Base-by-base conservation (phyloP, 768 basidiomycete species). In the Amylocystis lapponica region DNA sequence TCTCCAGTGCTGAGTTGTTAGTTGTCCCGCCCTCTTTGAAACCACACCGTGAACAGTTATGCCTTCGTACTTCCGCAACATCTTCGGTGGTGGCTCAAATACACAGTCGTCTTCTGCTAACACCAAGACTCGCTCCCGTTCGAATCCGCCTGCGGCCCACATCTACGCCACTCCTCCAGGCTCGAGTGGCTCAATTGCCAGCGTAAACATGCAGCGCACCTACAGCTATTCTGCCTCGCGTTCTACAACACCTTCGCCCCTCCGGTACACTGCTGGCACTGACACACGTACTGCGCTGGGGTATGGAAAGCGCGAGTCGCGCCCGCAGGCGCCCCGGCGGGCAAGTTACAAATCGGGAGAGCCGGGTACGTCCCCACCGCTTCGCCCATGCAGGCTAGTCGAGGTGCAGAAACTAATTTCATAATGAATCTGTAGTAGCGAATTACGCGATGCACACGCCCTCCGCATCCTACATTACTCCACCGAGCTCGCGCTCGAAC, bases 11-110 rank as follows among this genome's bases (percentile, higher is more conserved):
- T n/a, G n/a, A n/a, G n/a, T n/a, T n/a, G n/a, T n/a, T n/a, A n/a
- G n/a, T 33, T 35, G 41, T 20, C 36, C 29, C 31, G 17, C 41
- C 33, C 17, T n/a, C 27, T 22, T 20, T 12, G 39, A 10, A 33
- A 41, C 12, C 41, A 40, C 39, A n/a, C 21, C 8, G 10, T 17
- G 22, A 27, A 40, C 41, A 40, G 51, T 42, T 44, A 76, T 76
- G 75, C 66, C 73, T 38, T 69, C 75, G 26, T 72, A 74, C 62
- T 54, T 78, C 45, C 75, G 75, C 47, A 72, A 58, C 46, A 60
- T 72, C 51, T 73, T 73, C 44, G 70, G 71, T 32, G n/a, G n/a
- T n/a, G 63, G 62, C 54, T 56, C 51, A 58, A 54, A 50, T 41
- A 53, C 46, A 22, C 39, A 17, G 27, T 35, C 27, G n/a, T 5